Evolutionary conservation across 176 grass and related monocot genomes (phyloP).

Genomic region (Juncus effusus): DNA sequence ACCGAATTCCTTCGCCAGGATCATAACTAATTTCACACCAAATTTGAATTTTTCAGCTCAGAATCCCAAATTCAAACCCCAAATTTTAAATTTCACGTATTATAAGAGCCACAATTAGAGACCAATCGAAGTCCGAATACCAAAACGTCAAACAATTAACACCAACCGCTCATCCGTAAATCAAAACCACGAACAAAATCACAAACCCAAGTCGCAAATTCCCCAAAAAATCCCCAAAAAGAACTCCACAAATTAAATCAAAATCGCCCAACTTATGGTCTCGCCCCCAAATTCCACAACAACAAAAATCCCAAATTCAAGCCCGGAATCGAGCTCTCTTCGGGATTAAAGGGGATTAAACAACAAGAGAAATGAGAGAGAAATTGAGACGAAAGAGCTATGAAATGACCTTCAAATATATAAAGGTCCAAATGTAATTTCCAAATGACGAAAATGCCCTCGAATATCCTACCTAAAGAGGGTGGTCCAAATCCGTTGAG

Average conservation of each 20-base stretch:
- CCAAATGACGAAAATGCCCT: constrained; percentile 30
- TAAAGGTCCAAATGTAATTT: neutral
- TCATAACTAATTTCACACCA: constrained; percentile 33
- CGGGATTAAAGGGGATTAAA: constrained; percentile 12
- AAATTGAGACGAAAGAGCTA: neutral
- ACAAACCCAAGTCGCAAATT: neutral
- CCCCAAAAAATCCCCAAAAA: constrained; percentile 3
- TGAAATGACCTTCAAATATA: constrained; percentile 21
- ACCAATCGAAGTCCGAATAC: constrained; percentile 1
- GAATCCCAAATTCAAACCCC: constrained; percentile 1
- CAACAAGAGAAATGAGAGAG: constrained; percentile 6
- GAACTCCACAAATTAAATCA: neutral
- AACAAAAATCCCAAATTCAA: constrained; percentile 13
- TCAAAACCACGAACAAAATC: constrained; percentile 8
- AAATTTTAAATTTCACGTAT: neutral
- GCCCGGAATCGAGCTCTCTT: constrained; percentile 13
- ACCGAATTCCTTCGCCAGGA: constrained; percentile 63
- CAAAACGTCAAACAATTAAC: neutral
- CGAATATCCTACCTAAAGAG: neutral
- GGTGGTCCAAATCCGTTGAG: constrained; percentile 12
- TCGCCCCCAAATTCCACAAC: neutral
- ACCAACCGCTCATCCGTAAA: neutral
- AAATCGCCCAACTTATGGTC: constrained; percentile 26
- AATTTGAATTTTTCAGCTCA: neutral
- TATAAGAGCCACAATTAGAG: constrained; percentile 1